Conservation (phyloP, 371 early-diverging fungal species). For the Apophysomyces sp. region DNA sequence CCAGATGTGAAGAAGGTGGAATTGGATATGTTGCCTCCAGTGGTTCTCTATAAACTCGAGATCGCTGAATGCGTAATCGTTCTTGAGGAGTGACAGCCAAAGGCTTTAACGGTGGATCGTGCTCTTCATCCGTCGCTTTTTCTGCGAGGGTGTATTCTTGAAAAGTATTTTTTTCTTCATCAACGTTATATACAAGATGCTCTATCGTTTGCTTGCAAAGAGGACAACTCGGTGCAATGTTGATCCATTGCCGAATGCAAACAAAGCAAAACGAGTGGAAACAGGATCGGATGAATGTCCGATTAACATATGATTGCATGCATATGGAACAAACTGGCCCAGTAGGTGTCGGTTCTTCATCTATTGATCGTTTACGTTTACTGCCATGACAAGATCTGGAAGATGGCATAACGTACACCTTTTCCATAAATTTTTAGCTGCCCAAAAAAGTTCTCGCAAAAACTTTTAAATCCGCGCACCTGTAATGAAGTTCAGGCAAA, state of each 20-base stretch:
- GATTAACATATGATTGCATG: constrained; percentile 42
- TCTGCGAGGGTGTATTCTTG: constrained; percentile 40
- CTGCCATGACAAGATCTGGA: background rate
- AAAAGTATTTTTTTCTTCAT: constrained; percentile 32
- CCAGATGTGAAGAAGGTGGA: constrained; percentile 16
- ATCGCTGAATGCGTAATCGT: constrained; percentile 15
- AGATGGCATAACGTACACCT: background rate
- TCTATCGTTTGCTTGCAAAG: constrained; percentile 49
- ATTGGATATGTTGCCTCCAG: constrained; percentile 14
- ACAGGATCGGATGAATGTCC: constrained; percentile 58
- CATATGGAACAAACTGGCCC: constrained; percentile 57
- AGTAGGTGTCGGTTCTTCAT: background rate
- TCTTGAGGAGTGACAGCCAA: constrained; percentile 11
- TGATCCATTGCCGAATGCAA: constrained; percentile 64
- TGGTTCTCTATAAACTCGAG: constrained; percentile 18
- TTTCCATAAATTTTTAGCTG: too few species aligned
- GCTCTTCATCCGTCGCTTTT: constrained; percentile 16
- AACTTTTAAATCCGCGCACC: too few species aligned
- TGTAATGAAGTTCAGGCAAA: too few species aligned
- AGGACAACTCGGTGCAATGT: constrained; percentile 52
- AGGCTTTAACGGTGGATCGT: constrained; percentile 27
- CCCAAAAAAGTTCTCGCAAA: too few species aligned
- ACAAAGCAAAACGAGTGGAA: constrained; percentile 64
- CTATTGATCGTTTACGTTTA: constrained; percentile 9
- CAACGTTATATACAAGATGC: constrained; percentile 36